Percentiles rank a stretch among this genome's conserved stretches.
These are phyloP conservation scores for Umbelopsis sp. DNA, from an alignment of 192 early-diverging fungal genomes.

Conservation along the genomic window DNA sequence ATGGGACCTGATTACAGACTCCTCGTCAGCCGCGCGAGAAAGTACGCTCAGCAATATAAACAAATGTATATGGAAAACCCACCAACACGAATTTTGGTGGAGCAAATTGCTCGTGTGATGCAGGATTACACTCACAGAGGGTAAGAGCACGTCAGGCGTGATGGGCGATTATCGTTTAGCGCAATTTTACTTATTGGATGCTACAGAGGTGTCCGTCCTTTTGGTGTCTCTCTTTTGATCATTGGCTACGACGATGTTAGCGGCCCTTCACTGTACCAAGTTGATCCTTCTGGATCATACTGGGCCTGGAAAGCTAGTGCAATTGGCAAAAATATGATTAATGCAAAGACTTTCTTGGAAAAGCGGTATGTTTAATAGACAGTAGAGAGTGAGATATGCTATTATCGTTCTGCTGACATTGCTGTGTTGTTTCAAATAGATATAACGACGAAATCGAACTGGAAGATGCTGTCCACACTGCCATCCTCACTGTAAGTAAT, in stretches of 20 bases:
- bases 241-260: slow-evolving; percentile 89
- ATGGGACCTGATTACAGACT: slow-evolving; percentile 99
- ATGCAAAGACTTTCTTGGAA: slow-evolving; percentile 99
- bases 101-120: slow-evolving; percentile 96
- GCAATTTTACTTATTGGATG: background rate
- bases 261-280: slow-evolving; percentile 95
- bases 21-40: slow-evolving; percentile 92
- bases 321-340: slow-evolving; percentile 99
- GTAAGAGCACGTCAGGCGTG: slow-evolving; percentile 45
- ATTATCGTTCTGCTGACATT: background rate
- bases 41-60: slow-evolving; percentile 95
- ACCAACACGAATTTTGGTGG: slow-evolving; percentile 92
- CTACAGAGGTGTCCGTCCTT: slow-evolving; percentile 95
- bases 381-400: background rate
- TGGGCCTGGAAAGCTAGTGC: slow-evolving; percentile 99
- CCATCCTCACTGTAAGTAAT: slow-evolving; percentile 81
- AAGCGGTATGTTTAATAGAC: slow-evolving; percentile 67
- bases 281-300: slow-evolving; percentile 98
- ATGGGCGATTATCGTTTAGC: background rate
- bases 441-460: slow-evolving; percentile 93
- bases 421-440: slow-evolving; percentile 35
- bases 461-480: slow-evolving; percentile 98
- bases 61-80: slow-evolving; percentile 94
- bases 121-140: slow-evolving; percentile 99
- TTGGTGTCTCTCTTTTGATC: slow-evolving; percentile 97